Evolutionary conservation across 148 eudicot species (phyloP), one percentile per base, ranked within the genome.

Genomic region (Rhododendron mucronatum): DNA sequence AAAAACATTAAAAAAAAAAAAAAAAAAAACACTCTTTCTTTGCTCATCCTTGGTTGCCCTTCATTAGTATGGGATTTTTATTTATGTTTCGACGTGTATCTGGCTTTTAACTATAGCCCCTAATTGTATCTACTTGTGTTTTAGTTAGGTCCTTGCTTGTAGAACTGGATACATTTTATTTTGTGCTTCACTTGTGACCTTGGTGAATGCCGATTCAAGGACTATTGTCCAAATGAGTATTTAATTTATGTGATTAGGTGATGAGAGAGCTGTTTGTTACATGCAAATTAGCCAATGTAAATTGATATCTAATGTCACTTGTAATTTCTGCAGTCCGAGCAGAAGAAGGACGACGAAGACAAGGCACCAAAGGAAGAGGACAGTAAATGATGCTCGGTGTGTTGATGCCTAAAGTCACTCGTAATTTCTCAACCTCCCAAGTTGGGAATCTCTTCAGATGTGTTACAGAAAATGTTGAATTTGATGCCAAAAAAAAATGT

Each of bases 261-360:
- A 65, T n/a, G 12, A n/a, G 71, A 65, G 71, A 80, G 61, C 63
- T 51, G 23, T 13, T 80, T 80, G 20, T 28, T 26, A 14, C 39
- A 67, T 45, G 6, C 55, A 51, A 11, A 8, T 51, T 51, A 51
- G 45, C 45, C 71, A 78, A 6, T 55, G 50, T 79, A 21, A 47
- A 47, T 16, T 67, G 18, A 15, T 33, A 12, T 13, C 79, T 53
- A 80, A 3, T 81, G 50, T 7, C 39, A 10, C 73, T 69, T 39
- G 14, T 82, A 76, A 53, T 69, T 79, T 55, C 86, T 71, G 83
- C 73, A 85, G 89, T 53, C 87, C 26, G 89, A 89, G 91, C 94
- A 93, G 91, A 93, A 93, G 78, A 93, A 96, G 88, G 93, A 93
- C 15, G 95, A 93, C 21, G 95, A 89, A 81, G 96, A 95, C 78